phyloP scores from a whole-genome alignment of 495 filamentous ascomycete genomes.

The Pyronema omphalodes region DNA sequence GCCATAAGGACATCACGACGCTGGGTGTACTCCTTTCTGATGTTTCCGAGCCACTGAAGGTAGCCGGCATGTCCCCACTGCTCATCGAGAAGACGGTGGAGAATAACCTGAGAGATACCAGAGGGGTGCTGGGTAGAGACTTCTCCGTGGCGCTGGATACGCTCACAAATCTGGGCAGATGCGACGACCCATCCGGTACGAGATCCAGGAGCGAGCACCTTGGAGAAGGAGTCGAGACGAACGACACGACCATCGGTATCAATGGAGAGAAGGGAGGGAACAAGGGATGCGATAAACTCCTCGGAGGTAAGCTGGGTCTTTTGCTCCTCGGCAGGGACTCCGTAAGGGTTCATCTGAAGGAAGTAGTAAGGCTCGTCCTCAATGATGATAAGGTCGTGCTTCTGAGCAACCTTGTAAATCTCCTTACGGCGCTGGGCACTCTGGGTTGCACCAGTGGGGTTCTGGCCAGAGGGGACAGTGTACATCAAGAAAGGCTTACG shows the following conservation, averaged over 20 bases:
- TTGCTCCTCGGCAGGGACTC: slow-evolving; percentile 25
- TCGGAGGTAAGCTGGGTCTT: slow-evolving; percentile 19
- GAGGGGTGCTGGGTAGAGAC: slow-evolving; percentile 62
- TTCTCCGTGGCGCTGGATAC: slow-evolving; percentile 60
- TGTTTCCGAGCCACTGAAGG: slow-evolving; percentile 69
- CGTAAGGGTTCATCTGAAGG: slow-evolving; percentile 82
- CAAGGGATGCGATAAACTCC: slow-evolving; percentile 33
- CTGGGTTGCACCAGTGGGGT: slow-evolving; percentile 80
- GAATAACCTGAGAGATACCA: slow-evolving; percentile 61
- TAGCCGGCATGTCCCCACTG: slow-evolving; percentile 89
- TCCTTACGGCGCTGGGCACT: slow-evolving; percentile 41
- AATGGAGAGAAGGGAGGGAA: slow-evolving; percentile 48
- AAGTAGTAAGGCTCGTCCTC: slow-evolving; percentile 98
- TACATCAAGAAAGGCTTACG: slow-evolving; percentile 62
- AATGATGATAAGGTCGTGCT: slow-evolving; percentile 71
- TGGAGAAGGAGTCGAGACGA: slow-evolving; percentile 67
- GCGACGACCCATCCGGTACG: slow-evolving; percentile 65
- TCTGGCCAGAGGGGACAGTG: slow-evolving; percentile 75
- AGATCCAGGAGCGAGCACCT: slow-evolving; percentile 61
- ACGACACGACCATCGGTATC: slow-evolving; percentile 47
- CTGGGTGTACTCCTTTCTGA: slow-evolving; percentile 66
- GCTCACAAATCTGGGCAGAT: slow-evolving; percentile 63
- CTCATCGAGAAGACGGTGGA: slow-evolving; percentile 84
- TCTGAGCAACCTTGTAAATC: slow-evolving; percentile 58
- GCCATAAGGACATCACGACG: slow-evolving; percentile 58